A percentile compares a stretch with the other conserved stretches of the same genome.
Evolutionary conservation across 306 rosid species (phyloP).

Genomic region (Castanea sativa): DNA sequence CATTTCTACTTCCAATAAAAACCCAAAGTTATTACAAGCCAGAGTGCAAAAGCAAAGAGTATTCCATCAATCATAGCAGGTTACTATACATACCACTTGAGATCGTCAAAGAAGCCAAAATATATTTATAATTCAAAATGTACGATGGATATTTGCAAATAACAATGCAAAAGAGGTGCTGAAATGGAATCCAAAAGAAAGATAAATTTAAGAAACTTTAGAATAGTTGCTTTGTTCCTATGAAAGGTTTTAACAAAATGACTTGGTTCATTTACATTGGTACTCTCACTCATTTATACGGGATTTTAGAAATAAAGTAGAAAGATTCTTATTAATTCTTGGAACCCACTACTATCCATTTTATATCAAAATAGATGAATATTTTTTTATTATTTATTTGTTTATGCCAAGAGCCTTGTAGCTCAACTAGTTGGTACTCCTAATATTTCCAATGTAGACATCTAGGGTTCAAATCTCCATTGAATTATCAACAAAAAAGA

Average conservation of each 20-base stretch:
- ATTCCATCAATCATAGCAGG: no score
- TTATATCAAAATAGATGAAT: background rate
- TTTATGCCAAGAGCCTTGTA: no score
- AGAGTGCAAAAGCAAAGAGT: background rate
- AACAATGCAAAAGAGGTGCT: background rate
- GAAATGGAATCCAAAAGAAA: no score
- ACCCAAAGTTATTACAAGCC: background rate
- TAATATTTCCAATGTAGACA: no score
- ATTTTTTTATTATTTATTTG: background rate
- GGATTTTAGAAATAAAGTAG: background rate
- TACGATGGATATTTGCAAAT: background rate
- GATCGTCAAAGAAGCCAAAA: background rate
- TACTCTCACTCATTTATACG: background rate
- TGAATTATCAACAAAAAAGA: no score
- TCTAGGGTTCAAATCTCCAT: no score
- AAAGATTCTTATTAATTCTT: background rate
- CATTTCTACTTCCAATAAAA: conserved; percentile 1
- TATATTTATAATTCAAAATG: background rate
- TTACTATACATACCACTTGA: no score
- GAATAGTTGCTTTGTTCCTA: no score
- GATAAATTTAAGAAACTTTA: no score
- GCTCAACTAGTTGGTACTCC: no score
- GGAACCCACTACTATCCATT: background rate
- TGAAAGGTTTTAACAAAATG: no score
- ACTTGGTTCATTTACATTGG: no score